A percentile compares a stretch with the other conserved stretches of the same genome.
These are phyloP conservation scores for Striga hermonthica DNA, from an alignment of 305 asterid species.

Conservation along the genomic window DNA sequence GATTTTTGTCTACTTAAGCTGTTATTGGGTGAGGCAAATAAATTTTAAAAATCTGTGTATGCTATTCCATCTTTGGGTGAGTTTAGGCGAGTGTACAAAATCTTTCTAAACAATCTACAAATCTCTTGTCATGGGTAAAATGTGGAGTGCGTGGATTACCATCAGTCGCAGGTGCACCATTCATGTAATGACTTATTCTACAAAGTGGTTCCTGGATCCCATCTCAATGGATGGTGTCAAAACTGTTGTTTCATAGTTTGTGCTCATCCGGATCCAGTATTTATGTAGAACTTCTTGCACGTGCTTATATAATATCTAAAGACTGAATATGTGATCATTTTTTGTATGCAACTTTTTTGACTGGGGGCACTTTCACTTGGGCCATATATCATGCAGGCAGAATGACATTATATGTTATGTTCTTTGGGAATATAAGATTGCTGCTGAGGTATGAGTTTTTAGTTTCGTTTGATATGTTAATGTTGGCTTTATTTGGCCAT, in stretches of 20 bases:
- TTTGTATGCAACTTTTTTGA: not conserved
- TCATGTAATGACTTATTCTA: not conserved
- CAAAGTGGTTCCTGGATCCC: not conserved
- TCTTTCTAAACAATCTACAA: not conserved
- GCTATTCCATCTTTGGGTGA: slow-evolving; percentile 15
- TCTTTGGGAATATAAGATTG: not conserved
- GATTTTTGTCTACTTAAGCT: too few species aligned
- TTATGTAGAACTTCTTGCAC: not conserved
- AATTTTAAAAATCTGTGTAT: not conserved
- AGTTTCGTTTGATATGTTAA: too few species aligned
- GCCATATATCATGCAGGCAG: not conserved
- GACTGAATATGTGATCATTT: too few species aligned
- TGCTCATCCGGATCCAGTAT: slow-evolving; percentile 19
- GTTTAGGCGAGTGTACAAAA: not conserved
- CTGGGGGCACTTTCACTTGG: not conserved
- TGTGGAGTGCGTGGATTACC: too few species aligned
- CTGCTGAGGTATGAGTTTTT: not conserved
- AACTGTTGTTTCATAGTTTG: not conserved
- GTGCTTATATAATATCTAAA: not conserved
- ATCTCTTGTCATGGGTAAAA: too few species aligned
- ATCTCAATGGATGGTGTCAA: slow-evolving; percentile 6
- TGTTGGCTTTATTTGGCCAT: too few species aligned
- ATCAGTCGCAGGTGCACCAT: slow-evolving; percentile 1
- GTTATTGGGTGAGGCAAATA: too few species aligned
- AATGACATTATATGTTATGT: not conserved